Conservation (phyloP, 2,329 filamentous ascomycete genomes). For the Colletotrichum ledebouriae region DNA sequence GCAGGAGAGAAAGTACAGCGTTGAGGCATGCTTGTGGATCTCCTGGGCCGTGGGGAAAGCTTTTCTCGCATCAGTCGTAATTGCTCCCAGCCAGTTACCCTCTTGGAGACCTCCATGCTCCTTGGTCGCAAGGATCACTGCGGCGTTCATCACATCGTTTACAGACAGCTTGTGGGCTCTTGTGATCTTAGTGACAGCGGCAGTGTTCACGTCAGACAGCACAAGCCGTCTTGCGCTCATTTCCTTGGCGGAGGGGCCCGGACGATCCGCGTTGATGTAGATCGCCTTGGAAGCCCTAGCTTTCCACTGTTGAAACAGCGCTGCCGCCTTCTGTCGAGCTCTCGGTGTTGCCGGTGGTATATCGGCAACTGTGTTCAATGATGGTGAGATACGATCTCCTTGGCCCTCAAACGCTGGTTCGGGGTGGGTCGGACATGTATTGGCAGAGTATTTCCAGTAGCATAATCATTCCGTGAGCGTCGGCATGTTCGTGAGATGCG, state of each 20-base stretch:
- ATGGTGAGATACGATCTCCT: conserved; percentile 10
- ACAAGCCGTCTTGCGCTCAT: not conserved
- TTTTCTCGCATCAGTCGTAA: not conserved
- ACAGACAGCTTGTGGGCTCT: not conserved
- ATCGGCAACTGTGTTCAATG: conserved; percentile 1
- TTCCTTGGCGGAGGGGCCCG: not conserved
- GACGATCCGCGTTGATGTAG: too few species aligned
- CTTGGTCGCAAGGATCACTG: not conserved
- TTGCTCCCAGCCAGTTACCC: conserved; percentile 21
- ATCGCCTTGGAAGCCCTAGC: too few species aligned
- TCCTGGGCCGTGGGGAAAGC: too few species aligned
- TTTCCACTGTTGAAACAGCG: conserved; percentile 8
- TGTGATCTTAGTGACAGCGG: not conserved
- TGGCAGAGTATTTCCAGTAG: not conserved
- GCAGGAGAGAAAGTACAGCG: conserved; percentile 2
- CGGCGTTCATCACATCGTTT: conserved; percentile 20
- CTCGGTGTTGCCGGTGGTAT: not conserved
- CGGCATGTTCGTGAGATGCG: conserved; percentile 21
- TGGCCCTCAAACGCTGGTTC: conserved; percentile 3
- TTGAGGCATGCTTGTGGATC: not conserved
- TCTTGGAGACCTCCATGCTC: not conserved
- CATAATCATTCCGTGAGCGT: conserved; percentile 17
- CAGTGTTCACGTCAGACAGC: conserved; percentile 3
- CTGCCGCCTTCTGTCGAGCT: not conserved
- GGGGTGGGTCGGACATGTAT: conserved; percentile 9